Percentiles rank a stretch among this genome's conserved stretches.
Evolutionary conservation across 2,329 filamentous ascomycete species (phyloP).

Genomic region (Mycosphaerella arachidis): DNA sequence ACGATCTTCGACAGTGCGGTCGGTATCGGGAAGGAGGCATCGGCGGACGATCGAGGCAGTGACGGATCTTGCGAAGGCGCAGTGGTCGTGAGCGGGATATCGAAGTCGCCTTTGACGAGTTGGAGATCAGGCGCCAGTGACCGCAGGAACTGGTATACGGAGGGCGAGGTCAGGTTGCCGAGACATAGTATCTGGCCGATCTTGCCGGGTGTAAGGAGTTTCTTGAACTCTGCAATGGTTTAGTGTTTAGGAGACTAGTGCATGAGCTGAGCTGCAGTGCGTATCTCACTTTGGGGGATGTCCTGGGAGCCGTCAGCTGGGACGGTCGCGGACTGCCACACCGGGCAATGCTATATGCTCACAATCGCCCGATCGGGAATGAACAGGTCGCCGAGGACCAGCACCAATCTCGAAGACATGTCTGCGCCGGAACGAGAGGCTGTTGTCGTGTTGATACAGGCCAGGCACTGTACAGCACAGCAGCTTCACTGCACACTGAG

Average conservation of each 20-base stretch:
- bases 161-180: conserved; percentile 55
- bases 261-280: conserved; percentile 5
- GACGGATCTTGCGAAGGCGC: conserved; percentile 13
- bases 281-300: conserved; percentile 68
- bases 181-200: conserved; percentile 56
- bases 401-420: conserved; percentile 81
- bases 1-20: conserved; percentile 62
- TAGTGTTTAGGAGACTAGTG: conserved; percentile 3
- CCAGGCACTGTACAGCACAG: background rate
- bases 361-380: conserved; percentile 85
- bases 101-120: conserved; percentile 66
- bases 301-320: conserved; percentile 47
- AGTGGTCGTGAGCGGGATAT: conserved; percentile 58
- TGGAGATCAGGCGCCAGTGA: conserved; percentile 58
- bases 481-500: background rate
- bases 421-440: conserved; percentile 10
- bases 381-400: conserved; percentile 89
- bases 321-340: background rate
- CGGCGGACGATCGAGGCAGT: conserved; percentile 12
- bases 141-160: conserved; percentile 55
- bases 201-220: conserved; percentile 55
- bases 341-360: conserved; percentile 2
- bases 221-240: conserved; percentile 42
- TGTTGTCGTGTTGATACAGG: background rate
- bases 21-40: conserved; percentile 30